Conservation (phyloP, 306 rosid genomes). For the Citrullus amarus region DNA sequence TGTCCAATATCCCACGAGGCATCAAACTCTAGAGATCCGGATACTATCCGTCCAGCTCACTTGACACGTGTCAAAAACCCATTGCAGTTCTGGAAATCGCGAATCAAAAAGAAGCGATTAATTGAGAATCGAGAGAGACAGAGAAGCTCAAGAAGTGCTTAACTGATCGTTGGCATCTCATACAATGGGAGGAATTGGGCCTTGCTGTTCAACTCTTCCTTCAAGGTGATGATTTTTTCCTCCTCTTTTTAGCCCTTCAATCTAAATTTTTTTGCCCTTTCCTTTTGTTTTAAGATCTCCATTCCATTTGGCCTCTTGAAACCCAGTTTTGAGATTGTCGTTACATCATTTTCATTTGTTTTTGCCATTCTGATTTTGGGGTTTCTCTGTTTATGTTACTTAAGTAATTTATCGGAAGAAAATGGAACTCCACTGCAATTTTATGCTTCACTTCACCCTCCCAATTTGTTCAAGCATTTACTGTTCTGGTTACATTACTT, state of each 20-base stretch:
- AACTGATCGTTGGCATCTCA: neutral
- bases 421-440: neutral
- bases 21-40: neutral
- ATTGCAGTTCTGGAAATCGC: conserved; percentile 1
- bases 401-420: neutral
- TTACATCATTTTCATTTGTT: neutral
- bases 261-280: neutral
- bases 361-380: neutral
- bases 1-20: neutral
- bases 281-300: neutral
- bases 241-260: neutral
- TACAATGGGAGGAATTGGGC: conserved; percentile 52
- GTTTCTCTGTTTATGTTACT: neutral
- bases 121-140: neutral
- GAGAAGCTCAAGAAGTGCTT: neutral
- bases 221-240: conserved; percentile 21
- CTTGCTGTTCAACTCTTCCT: conserved; percentile 33
- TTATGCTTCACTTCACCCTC: neutral
- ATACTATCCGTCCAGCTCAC: neutral
- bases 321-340: neutral
- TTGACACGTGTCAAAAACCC: conserved; percentile 8
- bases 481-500: neutral
- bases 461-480: neutral
- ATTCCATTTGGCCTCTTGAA: neutral
- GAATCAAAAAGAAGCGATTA: neutral